Evolutionary conservation across 1,139 yeast genomes (phyloP).

Genomic region (Casaregolazyma lundiana): DNA sequence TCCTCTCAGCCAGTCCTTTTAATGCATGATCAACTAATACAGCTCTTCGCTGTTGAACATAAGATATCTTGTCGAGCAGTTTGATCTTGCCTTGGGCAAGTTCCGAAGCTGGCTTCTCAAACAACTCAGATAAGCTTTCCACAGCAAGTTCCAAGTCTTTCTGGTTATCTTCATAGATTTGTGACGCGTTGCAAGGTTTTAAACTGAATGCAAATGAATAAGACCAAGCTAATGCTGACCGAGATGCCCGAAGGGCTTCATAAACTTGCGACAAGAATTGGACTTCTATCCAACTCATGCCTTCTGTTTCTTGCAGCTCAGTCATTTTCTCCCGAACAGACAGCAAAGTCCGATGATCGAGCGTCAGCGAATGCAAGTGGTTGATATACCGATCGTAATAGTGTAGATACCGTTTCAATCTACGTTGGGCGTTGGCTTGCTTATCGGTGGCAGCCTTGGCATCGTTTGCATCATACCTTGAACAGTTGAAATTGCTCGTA

Average conservation of each 20-base stretch:
- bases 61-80: slow-evolving; percentile 35
- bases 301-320: slow-evolving; percentile 56
- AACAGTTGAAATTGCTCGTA: slow-evolving; percentile 65
- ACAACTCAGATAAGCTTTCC: slow-evolving; percentile 71
- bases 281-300: slow-evolving; percentile 85
- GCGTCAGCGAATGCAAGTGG: slow-evolving; percentile 73
- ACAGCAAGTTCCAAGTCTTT: slow-evolving; percentile 66
- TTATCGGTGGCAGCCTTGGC: slow-evolving; percentile 32
- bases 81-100: slow-evolving; percentile 31
- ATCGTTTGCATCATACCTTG: slow-evolving; percentile 47
- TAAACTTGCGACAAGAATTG: slow-evolving; percentile 77
- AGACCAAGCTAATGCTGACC: slow-evolving; percentile 86
- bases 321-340: slow-evolving; percentile 63
- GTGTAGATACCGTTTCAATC: slow-evolving; percentile 65
- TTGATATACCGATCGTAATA: slow-evolving; percentile 71
- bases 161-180: slow-evolving; percentile 70
- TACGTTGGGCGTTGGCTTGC: slow-evolving; percentile 37
- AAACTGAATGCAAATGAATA: slow-evolving; percentile 77
- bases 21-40: slow-evolving; percentile 35
- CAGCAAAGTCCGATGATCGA: slow-evolving; percentile 61
- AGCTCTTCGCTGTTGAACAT: slow-evolving; percentile 33
- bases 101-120: slow-evolving; percentile 38
- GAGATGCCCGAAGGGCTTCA: slow-evolving; percentile 57
- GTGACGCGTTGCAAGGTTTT: slow-evolving; percentile 40
- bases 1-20: slow-evolving; percentile 32